Base-by-base conservation (phyloP, 768 basidiomycete species). In the Hygrophoropsis aurantiaca region DNA sequence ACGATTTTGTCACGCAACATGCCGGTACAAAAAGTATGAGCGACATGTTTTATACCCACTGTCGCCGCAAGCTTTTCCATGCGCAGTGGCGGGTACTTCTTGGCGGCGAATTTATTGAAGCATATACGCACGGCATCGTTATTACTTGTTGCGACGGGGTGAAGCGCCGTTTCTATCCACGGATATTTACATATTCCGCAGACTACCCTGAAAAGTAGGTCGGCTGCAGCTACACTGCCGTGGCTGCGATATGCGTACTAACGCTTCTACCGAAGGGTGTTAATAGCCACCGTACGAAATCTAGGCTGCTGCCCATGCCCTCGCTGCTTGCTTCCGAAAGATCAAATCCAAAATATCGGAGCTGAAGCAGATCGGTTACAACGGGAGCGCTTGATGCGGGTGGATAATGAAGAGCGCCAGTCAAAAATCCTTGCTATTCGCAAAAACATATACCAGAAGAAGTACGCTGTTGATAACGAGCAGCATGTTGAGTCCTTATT, bases 141-240 rank as follows among this genome's bases (percentile, higher is more conserved):
- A 38, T 69, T 3, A 19, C n/a, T 3, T 69, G 54, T 41, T 25
- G 16, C 4, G 66, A 70, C 40, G 61, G 65, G 0, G 38, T 68
- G 2, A 9, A 10, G 3, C 41, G 65, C 4, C 52, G 56, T 0
- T 3, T 68, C 0, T 70, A 53, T 33, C 64, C 62, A 7, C 53
- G 61, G 0, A 46, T 69, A 19, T 59, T 69, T 24, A 58, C 55
- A 3, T 69, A 69, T 40, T 66, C 64, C 0, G 68, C 65, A 0
- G 67, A 70, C 44, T 70, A 70, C 48, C 67, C 65, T 0, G 66
- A 70, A 40, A 67, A 66, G 68, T 69, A 30, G n/a, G n/a, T n/a
- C n/a, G n/a, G n/a, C n/a, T n/a, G n/a, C n/a, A n/a, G 57, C 32
- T 10, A 34, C 32, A 34, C n/a, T 34, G 32, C n/a, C n/a, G 16